Evolutionary conservation across 169 alveolate genomes (phyloP).

Genomic region (Eimeria necatrix): DNA sequence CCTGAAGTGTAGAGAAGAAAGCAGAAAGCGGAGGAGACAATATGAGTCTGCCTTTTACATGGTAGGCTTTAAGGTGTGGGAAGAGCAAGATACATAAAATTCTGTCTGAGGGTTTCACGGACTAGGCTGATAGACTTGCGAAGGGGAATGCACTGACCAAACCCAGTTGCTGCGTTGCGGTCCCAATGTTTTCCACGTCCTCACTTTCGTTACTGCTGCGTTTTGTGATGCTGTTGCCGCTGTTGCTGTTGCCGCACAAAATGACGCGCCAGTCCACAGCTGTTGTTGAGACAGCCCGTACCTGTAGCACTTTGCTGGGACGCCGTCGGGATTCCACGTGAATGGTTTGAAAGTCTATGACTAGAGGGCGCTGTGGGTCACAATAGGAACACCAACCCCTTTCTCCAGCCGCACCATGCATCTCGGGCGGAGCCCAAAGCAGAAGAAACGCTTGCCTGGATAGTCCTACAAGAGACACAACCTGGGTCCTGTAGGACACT

Average conservation of each 20-base stretch:
- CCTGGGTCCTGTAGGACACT: neutral
- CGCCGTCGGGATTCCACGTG: slow-evolving; percentile 22
- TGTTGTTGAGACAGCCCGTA: slow-evolving; percentile 43
- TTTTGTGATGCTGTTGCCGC: neutral
- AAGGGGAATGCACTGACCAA: neutral
- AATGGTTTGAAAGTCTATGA: slow-evolving; percentile 28
- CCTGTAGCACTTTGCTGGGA: slow-evolving; percentile 58
- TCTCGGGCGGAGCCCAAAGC: slow-evolving; percentile 21
- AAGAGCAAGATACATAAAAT: neutral
- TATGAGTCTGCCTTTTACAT: neutral
- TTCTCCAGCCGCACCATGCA: neutral
- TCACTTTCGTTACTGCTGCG: neutral
- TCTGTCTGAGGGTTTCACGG: too few species aligned
- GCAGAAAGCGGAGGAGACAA: neutral
- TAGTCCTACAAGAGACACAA: slow-evolving; percentile 3
- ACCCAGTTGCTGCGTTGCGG: neutral
- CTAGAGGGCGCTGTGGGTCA: slow-evolving; percentile 16
- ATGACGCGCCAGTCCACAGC: slow-evolving; percentile 17
- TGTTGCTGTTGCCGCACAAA: slow-evolving; percentile 10
- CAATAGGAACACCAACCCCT: slow-evolving; percentile 17
- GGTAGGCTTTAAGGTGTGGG: neutral
- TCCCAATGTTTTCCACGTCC: neutral
- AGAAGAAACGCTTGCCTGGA: slow-evolving; percentile 50
- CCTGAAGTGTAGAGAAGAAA: too few species aligned
- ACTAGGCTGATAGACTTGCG: too few species aligned